phyloP scores from a whole-genome alignment of 2,329 filamentous ascomycete genomes.

The Colletotrichum graminicola region DNA sequence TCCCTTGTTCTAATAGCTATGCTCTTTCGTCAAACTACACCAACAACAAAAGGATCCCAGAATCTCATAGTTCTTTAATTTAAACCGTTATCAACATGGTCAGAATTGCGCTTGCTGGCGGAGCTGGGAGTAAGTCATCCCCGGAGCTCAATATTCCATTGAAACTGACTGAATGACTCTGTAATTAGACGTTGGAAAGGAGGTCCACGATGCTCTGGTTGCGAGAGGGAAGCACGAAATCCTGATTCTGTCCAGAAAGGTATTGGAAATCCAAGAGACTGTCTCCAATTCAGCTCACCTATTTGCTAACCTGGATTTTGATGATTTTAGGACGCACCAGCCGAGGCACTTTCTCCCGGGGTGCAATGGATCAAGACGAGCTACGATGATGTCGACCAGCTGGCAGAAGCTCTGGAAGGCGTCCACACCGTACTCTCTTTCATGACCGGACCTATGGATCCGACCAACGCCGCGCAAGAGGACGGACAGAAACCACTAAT shows the following conservation, averaged over 20 bases:
- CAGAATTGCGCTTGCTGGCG: slow-evolving; percentile 46
- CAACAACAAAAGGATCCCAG: neutral
- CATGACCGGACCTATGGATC: slow-evolving; percentile 47
- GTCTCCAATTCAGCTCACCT: neutral
- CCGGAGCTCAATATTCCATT: rapidly evolving
- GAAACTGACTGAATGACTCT: neutral
- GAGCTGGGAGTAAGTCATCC: slow-evolving; percentile 36
- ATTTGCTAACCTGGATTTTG: neutral
- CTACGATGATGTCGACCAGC: slow-evolving; percentile 56
- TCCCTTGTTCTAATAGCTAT: neutral
- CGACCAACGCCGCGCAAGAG: slow-evolving; percentile 57
- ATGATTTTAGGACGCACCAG: slow-evolving; percentile 44
- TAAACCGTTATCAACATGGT: slow-evolving; percentile 43
- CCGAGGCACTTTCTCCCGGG: slow-evolving; percentile 41
- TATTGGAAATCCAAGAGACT: slow-evolving; percentile 41
- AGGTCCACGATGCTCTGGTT: slow-evolving; percentile 64
- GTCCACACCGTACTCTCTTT: slow-evolving; percentile 68
- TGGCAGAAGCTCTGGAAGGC: slow-evolving; percentile 57
- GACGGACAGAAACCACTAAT: slow-evolving; percentile 67
- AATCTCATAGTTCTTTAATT: neutral
- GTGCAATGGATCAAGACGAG: slow-evolving; percentile 57
- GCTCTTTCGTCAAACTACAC: neutral
- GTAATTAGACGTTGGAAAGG: slow-evolving; percentile 65
- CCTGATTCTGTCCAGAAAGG: slow-evolving; percentile 62
- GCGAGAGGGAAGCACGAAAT: slow-evolving; percentile 65